These are phyloP conservation scores for Scheffersomyces insectosa DNA, from an alignment of 1,139 yeast genomes.

Conservation along the genomic window DNA sequence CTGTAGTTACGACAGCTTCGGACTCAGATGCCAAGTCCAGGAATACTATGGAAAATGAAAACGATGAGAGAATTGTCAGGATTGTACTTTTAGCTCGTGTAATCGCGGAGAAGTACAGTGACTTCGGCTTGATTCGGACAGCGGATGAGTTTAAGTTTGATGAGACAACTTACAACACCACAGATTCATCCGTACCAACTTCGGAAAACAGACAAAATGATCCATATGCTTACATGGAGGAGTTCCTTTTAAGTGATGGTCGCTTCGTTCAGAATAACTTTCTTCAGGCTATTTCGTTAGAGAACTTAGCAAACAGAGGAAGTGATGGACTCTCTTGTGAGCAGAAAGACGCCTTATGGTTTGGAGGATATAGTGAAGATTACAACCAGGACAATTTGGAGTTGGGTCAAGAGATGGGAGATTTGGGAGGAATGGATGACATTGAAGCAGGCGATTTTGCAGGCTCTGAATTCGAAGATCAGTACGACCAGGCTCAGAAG, in stretches of 20 bases:
- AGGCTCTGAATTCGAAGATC: conserved; percentile 17
- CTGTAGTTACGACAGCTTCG: conserved; percentile 21
- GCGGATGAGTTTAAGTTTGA: conserved; percentile 47
- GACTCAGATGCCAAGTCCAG: conserved; percentile 19
- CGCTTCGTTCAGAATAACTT: conserved; percentile 46
- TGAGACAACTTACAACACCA: conserved; percentile 25
- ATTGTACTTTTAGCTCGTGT: conserved; percentile 50
- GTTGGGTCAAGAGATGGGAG: conserved; percentile 13
- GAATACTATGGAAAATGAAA: conserved; percentile 33
- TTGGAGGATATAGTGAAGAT: conserved; percentile 22
- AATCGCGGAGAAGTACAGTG: conserved; percentile 47
- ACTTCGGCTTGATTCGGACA: conserved; percentile 54
- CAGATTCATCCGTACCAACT: conserved; percentile 19
- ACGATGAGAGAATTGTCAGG: conserved; percentile 51
- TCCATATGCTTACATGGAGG: conserved; percentile 30
- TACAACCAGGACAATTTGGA: conserved; percentile 14
- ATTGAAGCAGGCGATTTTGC: conserved; percentile 12
- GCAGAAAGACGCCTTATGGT: conserved; percentile 24
- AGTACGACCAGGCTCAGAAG: conserved; percentile 4
- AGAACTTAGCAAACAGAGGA: conserved; percentile 17
- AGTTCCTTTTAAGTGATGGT: conserved; percentile 42
- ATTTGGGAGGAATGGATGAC: conserved; percentile 1
- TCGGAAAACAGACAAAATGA: conserved; percentile 14
- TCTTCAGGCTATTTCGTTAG: conserved; percentile 34
- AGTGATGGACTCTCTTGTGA: conserved; percentile 9